Evolutionary conservation across 805 yeast species (phyloP), one percentile per base, ranked within the genome.

Genomic region (Wickerhamomyces bisporus): DNA sequence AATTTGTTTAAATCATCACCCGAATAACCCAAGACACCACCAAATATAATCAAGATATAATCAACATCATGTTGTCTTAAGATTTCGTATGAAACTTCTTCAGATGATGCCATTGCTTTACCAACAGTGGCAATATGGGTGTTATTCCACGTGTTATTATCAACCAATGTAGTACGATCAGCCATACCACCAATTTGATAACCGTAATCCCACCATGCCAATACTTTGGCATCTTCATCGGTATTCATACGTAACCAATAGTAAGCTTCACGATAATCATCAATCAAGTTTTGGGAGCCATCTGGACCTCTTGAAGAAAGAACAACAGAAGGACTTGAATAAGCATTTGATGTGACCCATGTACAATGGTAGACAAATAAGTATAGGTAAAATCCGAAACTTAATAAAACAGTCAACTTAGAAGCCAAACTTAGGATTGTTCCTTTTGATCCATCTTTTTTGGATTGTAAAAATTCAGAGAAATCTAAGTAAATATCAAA

Each of bases 171-270:
- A 47, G 98, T 91, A 58, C 99, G 79, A 65, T 93, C 98, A 32
- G 98, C 98, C 98, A 93, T 93, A 46, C 99, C 99, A 53, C 98
- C 98, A 55, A 93, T 93, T 70, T 93, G 99, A 65, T 93, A 93
- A 39, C 99, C 99, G 58, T 94, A 94, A 70, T 94, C 98, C 99
- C 99, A 93, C 98, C 99, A 93, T 10, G 97, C 82, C 83, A 94
- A 87, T 44, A 93, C 84, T 62, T 86, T 89, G 26, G 97, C 85
- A 60, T 93, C 98, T 60, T 93, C 96, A 3, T 85, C 79, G 1
- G 98, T 93, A 67, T 93, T 93, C 96, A 91, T 89, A 57, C 98
- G 80, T 53, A 93, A 71, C 98, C 98, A 93, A 62, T 91, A 93
- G 69, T 93, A 93, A 10, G 98, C 98, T 70, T 93, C 99, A 66